Evolutionary conservation across 2,329 filamentous ascomycete species (phyloP), one percentile per base, ranked within the genome.

Genomic region (Thermomyces lanuginosus): DNA sequence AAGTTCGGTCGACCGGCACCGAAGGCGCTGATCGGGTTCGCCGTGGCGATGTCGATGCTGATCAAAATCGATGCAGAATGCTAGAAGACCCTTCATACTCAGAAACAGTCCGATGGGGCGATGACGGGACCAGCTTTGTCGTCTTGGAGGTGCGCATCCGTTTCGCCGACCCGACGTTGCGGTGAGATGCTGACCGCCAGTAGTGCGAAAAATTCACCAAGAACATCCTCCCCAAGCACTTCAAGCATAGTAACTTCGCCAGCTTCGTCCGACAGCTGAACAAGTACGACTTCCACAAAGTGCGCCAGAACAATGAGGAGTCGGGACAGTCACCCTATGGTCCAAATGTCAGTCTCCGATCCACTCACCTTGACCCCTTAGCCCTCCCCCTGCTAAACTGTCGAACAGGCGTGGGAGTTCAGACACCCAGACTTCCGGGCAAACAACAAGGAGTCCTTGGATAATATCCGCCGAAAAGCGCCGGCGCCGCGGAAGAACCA

Each of bases 221-320:
- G 52, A 78, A 80, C 20, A 92, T 98, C 42, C 70, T 98, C 9
- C 89, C 89, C 2, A 93, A 95, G 50, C 83, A 95, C 46, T 98
- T 98, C 64, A 98, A 98, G 56, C 89, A 95, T 58, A 92, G 82
- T 67, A 93, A 93, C 53, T 93, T 93, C 60, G 84, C 84, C 16
- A 92, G 83, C 55, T 93, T 93, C 49, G 84, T 93, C 32, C 77
- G 84, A 25, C 84, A 93, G 51, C 61, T 93, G 32, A 93, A 93
- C 61, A 93, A 93, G 51, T 93, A 92, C 53, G 84, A 92, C 49
- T 98, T 98, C 43, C 89, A 98, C 63, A 98, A 98, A 63, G 84
- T 95, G 37, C 72, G 89, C 38, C 80, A 78, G 46, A 80, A 84
- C 44, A 91, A 82, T 39, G 82, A 92, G 46, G 82, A 91, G 45